phyloP scores from a whole-genome alignment of 228 moss, liverwort and hornwort species.

The Sphagnum magellanicum region DNA sequence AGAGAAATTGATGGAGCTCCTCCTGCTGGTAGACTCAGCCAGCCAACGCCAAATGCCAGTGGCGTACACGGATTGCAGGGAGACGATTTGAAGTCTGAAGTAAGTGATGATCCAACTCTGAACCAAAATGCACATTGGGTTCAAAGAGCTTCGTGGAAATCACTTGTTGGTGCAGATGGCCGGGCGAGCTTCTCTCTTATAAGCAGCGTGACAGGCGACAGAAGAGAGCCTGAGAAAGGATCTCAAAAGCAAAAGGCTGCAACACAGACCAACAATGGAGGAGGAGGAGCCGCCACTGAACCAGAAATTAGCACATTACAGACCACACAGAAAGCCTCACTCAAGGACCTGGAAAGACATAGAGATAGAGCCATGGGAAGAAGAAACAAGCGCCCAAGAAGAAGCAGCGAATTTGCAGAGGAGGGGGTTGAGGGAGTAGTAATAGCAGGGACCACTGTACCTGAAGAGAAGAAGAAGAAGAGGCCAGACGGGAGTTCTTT shows the following conservation, averaged over 20 bases:
- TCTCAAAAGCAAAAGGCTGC: conserved; percentile 5
- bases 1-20: no score
- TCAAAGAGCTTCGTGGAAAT: conserved; percentile 52
- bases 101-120: no score
- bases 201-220: conserved; percentile 9
- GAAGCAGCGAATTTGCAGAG: background rate
- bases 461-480: background rate
- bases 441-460: background rate
- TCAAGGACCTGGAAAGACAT: background rate
- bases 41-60: no score
- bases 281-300: conserved; percentile 11
- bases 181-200: conserved; percentile 38
- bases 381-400: background rate
- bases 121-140: conserved; percentile 35
- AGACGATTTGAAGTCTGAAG: no score
- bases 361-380: background rate
- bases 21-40: no score
- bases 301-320: background rate
- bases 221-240: conserved; percentile 4
- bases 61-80: no score
- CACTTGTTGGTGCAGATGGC: conserved; percentile 39
- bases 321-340: background rate
- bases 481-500: conserved; percentile 8
- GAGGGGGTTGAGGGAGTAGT: background rate
- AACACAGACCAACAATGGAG: conserved; percentile 23